Evolutionary conservation across 352 stramenopile species (phyloP).

Genomic region (Phytopythium delawarense): DNA sequence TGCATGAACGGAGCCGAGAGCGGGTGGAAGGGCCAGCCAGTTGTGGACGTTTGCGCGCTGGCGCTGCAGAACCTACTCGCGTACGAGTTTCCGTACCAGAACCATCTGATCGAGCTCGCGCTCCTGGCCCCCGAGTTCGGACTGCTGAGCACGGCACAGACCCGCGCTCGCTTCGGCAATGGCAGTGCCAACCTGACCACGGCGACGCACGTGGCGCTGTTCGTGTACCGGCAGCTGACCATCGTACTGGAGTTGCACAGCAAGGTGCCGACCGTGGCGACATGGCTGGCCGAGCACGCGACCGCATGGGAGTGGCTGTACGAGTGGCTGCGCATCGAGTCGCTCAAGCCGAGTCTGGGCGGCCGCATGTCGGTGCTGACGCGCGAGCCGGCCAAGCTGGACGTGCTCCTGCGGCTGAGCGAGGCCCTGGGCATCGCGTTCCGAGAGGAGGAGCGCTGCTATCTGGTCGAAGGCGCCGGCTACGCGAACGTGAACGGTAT

Average conservation of each 20-base stretch:
- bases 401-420: slow-evolving; percentile 61
- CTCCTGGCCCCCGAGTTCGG: slow-evolving; percentile 63
- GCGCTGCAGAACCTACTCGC: slow-evolving; percentile 58
- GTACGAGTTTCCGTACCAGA: slow-evolving; percentile 55
- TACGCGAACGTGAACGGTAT: slow-evolving; percentile 91
- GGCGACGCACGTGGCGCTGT: slow-evolving; percentile 60
- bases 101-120: slow-evolving; percentile 64
- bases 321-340: slow-evolving; percentile 86
- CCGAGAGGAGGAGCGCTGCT: slow-evolving; percentile 75
- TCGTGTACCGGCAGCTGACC: slow-evolving; percentile 77
- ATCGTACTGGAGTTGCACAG: slow-evolving; percentile 64
- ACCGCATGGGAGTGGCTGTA: slow-evolving; percentile 81
- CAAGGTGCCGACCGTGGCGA: slow-evolving; percentile 48
- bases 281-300: slow-evolving; percentile 52
- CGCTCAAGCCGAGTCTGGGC: slow-evolving; percentile 71
- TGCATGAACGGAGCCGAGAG: slow-evolving; percentile 80
- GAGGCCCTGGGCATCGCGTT: slow-evolving; percentile 61
- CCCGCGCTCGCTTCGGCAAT: slow-evolving; percentile 51
- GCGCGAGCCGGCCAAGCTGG: slow-evolving; percentile 71
- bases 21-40: slow-evolving; percentile 82
- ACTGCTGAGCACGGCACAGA: slow-evolving; percentile 62
- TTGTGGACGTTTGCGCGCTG: slow-evolving; percentile 71
- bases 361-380: slow-evolving; percentile 56
- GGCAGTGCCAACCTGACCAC: slow-evolving; percentile 47
- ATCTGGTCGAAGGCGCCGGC: slow-evolving; percentile 88